A percentile compares a stretch with the other conserved stretches of the same genome.
Conservation (phyloP, 768 basidiomycete species). For the Roridomyces roridus region DNA sequence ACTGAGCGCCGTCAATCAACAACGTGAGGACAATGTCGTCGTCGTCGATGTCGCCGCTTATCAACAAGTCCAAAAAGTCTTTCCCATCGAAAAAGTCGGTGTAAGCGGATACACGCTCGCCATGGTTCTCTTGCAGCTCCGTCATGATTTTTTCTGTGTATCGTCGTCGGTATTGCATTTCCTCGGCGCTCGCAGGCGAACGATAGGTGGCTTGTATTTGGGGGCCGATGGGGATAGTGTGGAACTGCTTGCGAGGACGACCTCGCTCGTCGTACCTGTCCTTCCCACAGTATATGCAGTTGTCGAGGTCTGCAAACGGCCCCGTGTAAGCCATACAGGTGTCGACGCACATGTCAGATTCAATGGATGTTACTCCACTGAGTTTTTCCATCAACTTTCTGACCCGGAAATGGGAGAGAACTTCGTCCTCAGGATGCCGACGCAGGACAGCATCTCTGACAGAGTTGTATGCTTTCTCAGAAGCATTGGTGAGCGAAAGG, state of each 20-base stretch:
- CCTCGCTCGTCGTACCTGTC: conserved; percentile 32
- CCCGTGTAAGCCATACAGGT: conserved; percentile 48
- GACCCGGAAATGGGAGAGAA: conserved; percentile 37
- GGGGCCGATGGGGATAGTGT: conserved; percentile 47
- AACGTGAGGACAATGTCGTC: conserved; percentile 37
- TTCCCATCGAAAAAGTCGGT: conserved; percentile 34
- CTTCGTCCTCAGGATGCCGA: conserved; percentile 30
- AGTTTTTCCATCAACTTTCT: conserved; percentile 33
- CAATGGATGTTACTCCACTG: conserved; percentile 41
- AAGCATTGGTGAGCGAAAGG: conserved; percentile 33
- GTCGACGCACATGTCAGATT: conserved; percentile 49
- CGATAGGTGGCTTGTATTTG: conserved; percentile 47
- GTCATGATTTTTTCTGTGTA: conserved; percentile 25
- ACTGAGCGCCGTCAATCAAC: conserved; percentile 46
- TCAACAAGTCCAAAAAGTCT: conserved; percentile 31
- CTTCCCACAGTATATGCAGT: conserved; percentile 39
- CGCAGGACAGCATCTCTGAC: conserved; percentile 28
- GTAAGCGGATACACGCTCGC: background rate
- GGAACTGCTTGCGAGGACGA: conserved; percentile 37
- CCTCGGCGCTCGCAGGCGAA: conserved; percentile 21
- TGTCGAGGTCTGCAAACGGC: conserved; percentile 32
- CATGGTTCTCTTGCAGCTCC: conserved; percentile 6
- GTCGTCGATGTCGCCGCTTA: conserved; percentile 23
- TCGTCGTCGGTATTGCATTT: conserved; percentile 33
- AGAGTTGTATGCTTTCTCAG: conserved; percentile 36